Evolutionary conservation across 495 filamentous ascomycete species (phyloP).

Genomic region (Penicillium diatomitis): DNA sequence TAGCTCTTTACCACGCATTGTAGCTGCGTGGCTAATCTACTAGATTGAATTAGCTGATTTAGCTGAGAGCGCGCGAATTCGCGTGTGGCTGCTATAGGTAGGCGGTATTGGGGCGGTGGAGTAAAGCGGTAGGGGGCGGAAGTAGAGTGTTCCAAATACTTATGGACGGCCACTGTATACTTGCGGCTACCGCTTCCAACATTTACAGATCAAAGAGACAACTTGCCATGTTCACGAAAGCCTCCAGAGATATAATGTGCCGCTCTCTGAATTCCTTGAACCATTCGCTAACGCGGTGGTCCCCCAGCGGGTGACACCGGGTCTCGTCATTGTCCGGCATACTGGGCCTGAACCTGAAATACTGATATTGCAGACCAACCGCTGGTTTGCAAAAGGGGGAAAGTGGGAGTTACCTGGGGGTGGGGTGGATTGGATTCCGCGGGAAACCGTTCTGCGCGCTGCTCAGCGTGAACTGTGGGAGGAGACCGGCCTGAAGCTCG

Average conservation of each 20-base stretch:
- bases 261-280: background rate
- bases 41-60: background rate
- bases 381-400: background rate
- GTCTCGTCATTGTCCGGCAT: background rate
- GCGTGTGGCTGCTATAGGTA: background rate
- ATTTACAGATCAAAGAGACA: background rate
- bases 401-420: background rate
- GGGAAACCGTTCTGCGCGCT: background rate
- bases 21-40: background rate
- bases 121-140: background rate
- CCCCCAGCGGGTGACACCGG: background rate
- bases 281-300: background rate
- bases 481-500: background rate
- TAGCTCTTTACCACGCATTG: background rate
- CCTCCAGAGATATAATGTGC: background rate
- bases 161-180: background rate
- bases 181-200: background rate
- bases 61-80: background rate
- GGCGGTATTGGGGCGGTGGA: no score
- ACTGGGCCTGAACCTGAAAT: background rate
- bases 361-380: background rate
- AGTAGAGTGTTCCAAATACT: constrained; percentile 1
- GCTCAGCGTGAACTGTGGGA: background rate
- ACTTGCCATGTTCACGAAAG: background rate
- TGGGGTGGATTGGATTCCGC: background rate